Conservation (phyloP, 306 rosid genomes). For the Cucurbita pepo region DNA sequence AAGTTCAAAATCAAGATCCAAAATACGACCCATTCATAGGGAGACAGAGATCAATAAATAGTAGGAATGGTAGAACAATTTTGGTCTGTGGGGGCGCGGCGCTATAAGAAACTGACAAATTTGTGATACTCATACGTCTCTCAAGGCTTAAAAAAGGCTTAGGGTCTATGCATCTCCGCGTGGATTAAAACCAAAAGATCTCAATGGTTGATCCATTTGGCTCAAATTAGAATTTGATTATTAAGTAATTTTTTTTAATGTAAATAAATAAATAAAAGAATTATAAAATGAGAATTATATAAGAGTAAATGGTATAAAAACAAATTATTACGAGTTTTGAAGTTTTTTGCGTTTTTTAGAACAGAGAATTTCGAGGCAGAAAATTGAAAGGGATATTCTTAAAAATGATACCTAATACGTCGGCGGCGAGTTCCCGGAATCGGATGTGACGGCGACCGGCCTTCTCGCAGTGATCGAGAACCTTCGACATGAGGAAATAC, state of each 20-base stretch:
- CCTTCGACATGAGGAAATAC: conserved; percentile 54
- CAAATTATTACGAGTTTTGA: background rate
- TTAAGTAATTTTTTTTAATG: too few species aligned
- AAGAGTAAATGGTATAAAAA: background rate
- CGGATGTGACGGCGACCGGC: conserved; percentile 69
- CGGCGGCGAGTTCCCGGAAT: conserved; percentile 69
- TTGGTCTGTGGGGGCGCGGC: background rate
- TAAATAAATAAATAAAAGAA: too few species aligned
- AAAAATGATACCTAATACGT: conserved; percentile 39
- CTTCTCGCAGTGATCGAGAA: conserved; percentile 61
- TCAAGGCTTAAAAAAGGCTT: background rate
- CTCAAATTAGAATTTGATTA: too few species aligned
- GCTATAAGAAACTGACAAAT: background rate
- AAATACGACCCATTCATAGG: background rate
- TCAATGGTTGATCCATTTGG: too few species aligned
- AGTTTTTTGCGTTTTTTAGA: background rate
- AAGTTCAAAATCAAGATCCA: background rate
- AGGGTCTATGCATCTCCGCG: background rate
- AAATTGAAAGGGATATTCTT: background rate
- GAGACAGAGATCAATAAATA: background rate
- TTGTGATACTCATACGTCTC: background rate
- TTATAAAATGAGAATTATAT: background rate
- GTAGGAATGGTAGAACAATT: background rate
- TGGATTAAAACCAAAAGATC: background rate
- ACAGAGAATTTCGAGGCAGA: background rate